phyloP scores from a whole-genome alignment of 106 monocot genomes.

The Ottelia alismoides region DNA sequence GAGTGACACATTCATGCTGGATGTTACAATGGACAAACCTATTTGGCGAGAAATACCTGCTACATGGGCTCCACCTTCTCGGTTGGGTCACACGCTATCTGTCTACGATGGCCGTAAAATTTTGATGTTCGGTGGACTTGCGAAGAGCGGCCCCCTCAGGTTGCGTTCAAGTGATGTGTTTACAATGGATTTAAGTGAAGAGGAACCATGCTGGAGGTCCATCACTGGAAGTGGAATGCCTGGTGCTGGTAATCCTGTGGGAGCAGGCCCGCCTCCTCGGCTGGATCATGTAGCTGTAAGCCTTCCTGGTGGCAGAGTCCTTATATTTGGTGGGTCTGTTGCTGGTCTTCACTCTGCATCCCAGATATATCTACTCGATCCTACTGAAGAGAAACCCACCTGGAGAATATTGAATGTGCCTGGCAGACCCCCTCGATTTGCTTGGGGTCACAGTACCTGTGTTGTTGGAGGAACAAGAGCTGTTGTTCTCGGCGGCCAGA shows the following conservation, averaged over 20 bases:
- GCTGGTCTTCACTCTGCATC: conserved; percentile 89
- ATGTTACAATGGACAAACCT: conserved; percentile 69
- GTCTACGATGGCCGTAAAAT: conserved; percentile 73
- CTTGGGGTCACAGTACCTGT: conserved; percentile 92
- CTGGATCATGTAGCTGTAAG: conserved; percentile 85
- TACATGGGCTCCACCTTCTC: conserved; percentile 68
- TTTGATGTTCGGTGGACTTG: conserved; percentile 86
- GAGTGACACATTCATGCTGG: conserved; percentile 70
- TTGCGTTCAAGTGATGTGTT: conserved; percentile 75
- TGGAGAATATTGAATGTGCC: conserved; percentile 86
- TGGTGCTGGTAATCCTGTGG: too few relatives aligned
- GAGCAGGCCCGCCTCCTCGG: conserved; percentile 80
- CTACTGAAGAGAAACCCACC: conserved; percentile 70
- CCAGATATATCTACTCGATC: conserved; percentile 71
- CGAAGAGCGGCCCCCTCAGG: conserved; percentile 71
- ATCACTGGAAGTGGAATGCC: conserved; percentile 83
- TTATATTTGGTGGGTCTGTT: conserved; percentile 87
- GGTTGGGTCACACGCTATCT: conserved; percentile 68
- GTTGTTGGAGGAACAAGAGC: conserved; percentile 73
- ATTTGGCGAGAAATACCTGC: conserved; percentile 75
- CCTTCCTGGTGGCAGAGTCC: conserved; percentile 52
- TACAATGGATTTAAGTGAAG: conserved; percentile 74
- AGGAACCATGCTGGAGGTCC: conserved; percentile 63
- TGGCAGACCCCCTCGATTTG: conserved; percentile 67
- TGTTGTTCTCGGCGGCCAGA: conserved; percentile 84